Base-by-base conservation (phyloP, 306 rosid species). In the Prosopis cineraria region DNA sequence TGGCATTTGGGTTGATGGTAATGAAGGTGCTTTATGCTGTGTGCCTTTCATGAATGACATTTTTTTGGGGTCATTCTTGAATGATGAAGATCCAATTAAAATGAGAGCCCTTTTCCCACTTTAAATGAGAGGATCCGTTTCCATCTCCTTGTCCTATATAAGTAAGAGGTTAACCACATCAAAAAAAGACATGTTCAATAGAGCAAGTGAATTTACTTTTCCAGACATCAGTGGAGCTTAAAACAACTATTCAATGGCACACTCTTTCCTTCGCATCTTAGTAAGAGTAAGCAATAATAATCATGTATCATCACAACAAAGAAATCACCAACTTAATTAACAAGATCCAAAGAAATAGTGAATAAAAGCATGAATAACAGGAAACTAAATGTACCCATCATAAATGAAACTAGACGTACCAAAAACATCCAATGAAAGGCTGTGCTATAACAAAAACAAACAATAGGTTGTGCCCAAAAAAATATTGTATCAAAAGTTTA, bases 251-350 rank as follows among this genome's bases (percentile, higher is more conserved):
- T 24, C 58, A 67, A 40, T 40, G 0, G 20, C 73, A 68, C 12
- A 30, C 39, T 56, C 37, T 53, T 48, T 25, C 14, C 45, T 2
- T 7, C 27, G 17, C 37, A 20, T 52, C 59, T 52, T 37, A 73
- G 53, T 34, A 73, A 39, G 39, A 73, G 68, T 48, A 56, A 56
- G 55, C 16, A 56, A 73, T 56, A 4, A 55, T 33, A 55, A 13
- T 56, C 44, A 8, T 44, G 37, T 24, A 73, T 3, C 58, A 44
- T 43, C 17, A 14, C 5, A 44, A 24, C 37, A 37, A 7, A 73
- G 55, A 44, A 73, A 73, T 37, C 27, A 7, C 30, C 10, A 5
- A 73, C 37, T 24, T 24, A 55, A 73, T 55, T 56, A 3, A 25
- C 19, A 22, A 13, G 13, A 22, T 14, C 5, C 7, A 3, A 71